Percentiles rank a stretch among this genome's conserved stretches.
Evolutionary conservation across 1,139 yeast species (phyloP).

Genomic region (Taphrina wiesneri): DNA sequence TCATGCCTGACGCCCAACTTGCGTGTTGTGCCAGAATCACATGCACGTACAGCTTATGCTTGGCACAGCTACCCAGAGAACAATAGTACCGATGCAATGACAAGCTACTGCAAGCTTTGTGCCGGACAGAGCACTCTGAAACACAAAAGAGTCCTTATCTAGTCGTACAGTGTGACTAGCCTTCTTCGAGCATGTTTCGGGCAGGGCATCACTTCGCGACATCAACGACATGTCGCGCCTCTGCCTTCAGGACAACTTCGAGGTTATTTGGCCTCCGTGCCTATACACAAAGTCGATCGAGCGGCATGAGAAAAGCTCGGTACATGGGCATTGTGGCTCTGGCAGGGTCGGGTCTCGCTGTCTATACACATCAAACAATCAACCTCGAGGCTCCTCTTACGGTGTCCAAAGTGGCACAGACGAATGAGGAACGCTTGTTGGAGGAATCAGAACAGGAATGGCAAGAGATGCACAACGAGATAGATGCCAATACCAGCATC

Average conservation of each 20-base stretch:
- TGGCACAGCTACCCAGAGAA: not conserved
- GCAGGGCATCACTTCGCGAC: conserved; percentile 3
- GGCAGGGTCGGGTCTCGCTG: not conserved
- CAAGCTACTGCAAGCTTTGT: no score
- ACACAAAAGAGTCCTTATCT: no score
- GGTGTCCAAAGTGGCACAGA: not conserved
- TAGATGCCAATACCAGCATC: not conserved
- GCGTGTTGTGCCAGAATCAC: not conserved
- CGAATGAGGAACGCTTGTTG: conserved; percentile 43
- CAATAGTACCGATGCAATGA: not conserved
- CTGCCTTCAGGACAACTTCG: not conserved
- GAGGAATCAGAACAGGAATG: conserved; percentile 40
- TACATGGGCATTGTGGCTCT: not conserved
- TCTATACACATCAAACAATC: not conserved
- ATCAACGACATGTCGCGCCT: not conserved
- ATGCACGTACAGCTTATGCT: not conserved
- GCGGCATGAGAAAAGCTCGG: not conserved
- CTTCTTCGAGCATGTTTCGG: not conserved
- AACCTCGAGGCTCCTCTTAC: not conserved
- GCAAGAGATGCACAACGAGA: conserved; percentile 34
- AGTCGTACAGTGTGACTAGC: no score
- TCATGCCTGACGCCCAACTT: not conserved
- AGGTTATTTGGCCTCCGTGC: not conserved
- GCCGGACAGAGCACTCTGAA: no score
- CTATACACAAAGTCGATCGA: not conserved